Percentiles rank a stretch among this genome's conserved stretches.
These are phyloP conservation scores for Fusarium avenaceum DNA, from an alignment of 2,329 filamentous ascomycete genomes.

Conservation along the genomic window DNA sequence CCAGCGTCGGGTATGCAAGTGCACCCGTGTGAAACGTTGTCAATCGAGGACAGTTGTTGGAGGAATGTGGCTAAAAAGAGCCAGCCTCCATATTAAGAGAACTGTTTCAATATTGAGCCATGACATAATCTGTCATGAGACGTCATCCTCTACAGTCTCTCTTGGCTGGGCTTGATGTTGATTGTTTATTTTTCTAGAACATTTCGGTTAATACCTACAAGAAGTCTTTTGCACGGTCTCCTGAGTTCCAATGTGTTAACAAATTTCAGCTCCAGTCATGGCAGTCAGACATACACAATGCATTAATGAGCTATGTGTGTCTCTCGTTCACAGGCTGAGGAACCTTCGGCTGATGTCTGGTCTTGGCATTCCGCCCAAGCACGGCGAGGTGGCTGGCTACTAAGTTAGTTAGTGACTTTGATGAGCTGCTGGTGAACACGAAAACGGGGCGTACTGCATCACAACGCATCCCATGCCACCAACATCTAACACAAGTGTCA, in stretches of 20 bases:
- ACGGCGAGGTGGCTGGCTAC: slow-evolving; percentile 16
- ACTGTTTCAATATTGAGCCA: neutral
- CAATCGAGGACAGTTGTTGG: slow-evolving; percentile 5
- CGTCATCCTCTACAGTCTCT: slow-evolving; percentile 6
- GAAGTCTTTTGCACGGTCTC: neutral
- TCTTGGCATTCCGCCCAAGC: slow-evolving; percentile 31
- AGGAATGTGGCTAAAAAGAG: slow-evolving; percentile 6
- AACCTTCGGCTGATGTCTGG: slow-evolving; percentile 12
- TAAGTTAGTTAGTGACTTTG: neutral
- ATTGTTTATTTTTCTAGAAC: neutral
- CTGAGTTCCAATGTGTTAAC: neutral
- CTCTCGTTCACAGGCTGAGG: slow-evolving; percentile 9
- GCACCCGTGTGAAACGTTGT: slow-evolving; percentile 25
- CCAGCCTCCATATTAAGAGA: slow-evolving; percentile 7
- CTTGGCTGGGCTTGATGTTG: neutral
- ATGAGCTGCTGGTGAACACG: slow-evolving; percentile 29
- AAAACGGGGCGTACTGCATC: slow-evolving; percentile 41
- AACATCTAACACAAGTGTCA: slow-evolving; percentile 19
- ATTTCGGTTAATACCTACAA: neutral
- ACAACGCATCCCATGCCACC: slow-evolving; percentile 37
- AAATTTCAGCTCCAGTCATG: neutral
- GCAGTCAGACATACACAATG: slow-evolving; percentile 5
- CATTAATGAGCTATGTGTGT: slow-evolving; percentile 4
- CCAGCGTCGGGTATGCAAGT: slow-evolving; percentile 26
- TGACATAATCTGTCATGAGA: slow-evolving; percentile 11